Evolutionary conservation across 306 rosid genomes (phyloP), one percentile per base, ranked within the genome.

Genomic region (Quercus parvula): DNA sequence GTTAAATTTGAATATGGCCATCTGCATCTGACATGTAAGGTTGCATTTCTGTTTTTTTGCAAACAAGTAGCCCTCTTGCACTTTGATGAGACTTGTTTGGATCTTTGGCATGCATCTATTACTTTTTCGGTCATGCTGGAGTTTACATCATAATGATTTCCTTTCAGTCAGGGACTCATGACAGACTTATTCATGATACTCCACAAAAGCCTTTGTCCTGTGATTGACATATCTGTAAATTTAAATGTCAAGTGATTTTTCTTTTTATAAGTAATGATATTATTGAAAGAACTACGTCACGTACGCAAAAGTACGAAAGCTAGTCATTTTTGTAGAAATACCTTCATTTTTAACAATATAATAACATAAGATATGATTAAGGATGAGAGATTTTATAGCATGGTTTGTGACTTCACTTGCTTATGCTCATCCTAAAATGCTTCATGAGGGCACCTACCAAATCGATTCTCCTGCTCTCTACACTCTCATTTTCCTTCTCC

Each of bases 1-100:
- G 22, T 61, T 58, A 3, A 12, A 64, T 54, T 28, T 58, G 33
- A 73, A 17, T 69, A 52, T n/a, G 58, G 6, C 67, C 56, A 54
- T 18, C 58, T 11, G 44, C 31, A 55, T 41, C 35, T 76, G 62
- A 76, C 57, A 7, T 59, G 46, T 66, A 49, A 27, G 51, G 52
- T 54, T 28, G 57, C 54, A 66, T 13, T 33, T 80, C 25, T 71
- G 74, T 41, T 71, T 81, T 13, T 22, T 20, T 66, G 49, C 56
- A 49, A 49, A 54, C 19, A 33, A 15, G 70, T 27, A 28, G 56
- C 31, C 54, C 54, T 28, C 30, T 66, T 66, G 18, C 11, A 77
- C 67, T 54, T 56, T 20, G 67, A 77, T 30, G 74, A 33, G 17
- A 49, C 44, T 66, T 49, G 63, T 63, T 24, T 63, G 70, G 41